Conservation (phyloP, 768 basidiomycete species). For the Leccinellum albellum region DNA sequence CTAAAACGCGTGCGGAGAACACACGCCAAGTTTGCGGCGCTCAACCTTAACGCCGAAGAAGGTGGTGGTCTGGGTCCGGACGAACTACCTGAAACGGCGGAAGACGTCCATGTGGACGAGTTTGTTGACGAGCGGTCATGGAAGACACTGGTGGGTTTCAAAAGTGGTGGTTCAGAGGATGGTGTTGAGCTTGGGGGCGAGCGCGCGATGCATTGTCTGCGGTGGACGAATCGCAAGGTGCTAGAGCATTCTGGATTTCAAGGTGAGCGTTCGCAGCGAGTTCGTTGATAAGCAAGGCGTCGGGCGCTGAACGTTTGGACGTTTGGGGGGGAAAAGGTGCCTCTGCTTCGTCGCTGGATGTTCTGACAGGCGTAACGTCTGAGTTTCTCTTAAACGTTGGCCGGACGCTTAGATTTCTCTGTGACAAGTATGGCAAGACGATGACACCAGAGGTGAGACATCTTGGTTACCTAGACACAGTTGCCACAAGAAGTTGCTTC, state of each 20-base stretch:
- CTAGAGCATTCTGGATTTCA: constrained; percentile 92
- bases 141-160: constrained; percentile 31
- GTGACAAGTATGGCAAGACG: constrained; percentile 72
- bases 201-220: constrained; percentile 59
- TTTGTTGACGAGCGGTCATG: constrained; percentile 61
- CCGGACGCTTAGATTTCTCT: constrained; percentile 73
- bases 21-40: constrained; percentile 64
- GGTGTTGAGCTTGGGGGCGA: constrained; percentile 56
- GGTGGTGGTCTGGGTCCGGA: constrained; percentile 35
- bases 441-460: constrained; percentile 81
- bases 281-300: background rate
- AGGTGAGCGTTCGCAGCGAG: constrained; percentile 45
- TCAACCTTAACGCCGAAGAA: constrained; percentile 39
- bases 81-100: constrained; percentile 31
- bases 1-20: constrained; percentile 70
- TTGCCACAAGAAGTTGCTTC: background rate
- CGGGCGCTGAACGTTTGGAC: constrained; percentile 3
- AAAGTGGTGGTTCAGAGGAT: constrained; percentile 3
- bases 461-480: background rate
- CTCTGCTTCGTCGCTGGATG: constrained; percentile 72
- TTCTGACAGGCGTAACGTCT: constrained; percentile 69
- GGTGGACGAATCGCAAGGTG: constrained; percentile 72
- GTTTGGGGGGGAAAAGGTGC: constrained; percentile 45
- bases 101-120: constrained; percentile 27
- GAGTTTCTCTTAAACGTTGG: constrained; percentile 87